phyloP scores from a whole-genome alignment of 2,329 filamentous ascomycete species.

The Fusarium algeriense region DNA sequence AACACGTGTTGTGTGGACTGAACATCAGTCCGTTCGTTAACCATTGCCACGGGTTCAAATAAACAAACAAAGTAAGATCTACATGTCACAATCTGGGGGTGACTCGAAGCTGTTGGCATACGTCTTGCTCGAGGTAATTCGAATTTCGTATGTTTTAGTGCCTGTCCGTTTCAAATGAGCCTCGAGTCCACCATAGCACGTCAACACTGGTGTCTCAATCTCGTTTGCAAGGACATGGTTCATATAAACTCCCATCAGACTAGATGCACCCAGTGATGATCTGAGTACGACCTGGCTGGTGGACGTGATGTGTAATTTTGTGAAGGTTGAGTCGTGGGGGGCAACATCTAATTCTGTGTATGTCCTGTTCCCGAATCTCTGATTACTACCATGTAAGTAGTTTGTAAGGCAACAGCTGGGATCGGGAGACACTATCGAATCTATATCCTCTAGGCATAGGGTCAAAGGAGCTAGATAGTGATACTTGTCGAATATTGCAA shows the following conservation, averaged over 20 bases:
- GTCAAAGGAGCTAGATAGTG: background rate
- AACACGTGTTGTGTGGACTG: constrained; percentile 39
- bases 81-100: constrained; percentile 22
- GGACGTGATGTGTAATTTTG: constrained; percentile 6
- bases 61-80: constrained; percentile 41
- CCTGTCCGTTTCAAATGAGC: constrained; percentile 22
- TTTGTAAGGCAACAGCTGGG: background rate
- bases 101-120: constrained; percentile 2
- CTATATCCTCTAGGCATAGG: background rate
- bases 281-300: constrained; percentile 18
- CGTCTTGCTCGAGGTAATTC: constrained; percentile 11
- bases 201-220: constrained; percentile 18
- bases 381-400: background rate
- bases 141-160: constrained; percentile 32
- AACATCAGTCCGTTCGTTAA: constrained; percentile 24
- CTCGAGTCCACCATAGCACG: constrained; percentile 22
- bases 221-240: constrained; percentile 18
- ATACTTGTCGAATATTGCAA: constrained; percentile 5
- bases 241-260: background rate
- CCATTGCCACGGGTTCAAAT: constrained; percentile 30
- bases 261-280: background rate
- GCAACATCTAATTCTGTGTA: background rate
- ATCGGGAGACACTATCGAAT: background rate
- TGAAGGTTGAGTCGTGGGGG: constrained; percentile 5
- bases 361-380: background rate